Conservation (phyloP, 192 early-diverging fungal genomes). For the Coemansia furcata region DNA sequence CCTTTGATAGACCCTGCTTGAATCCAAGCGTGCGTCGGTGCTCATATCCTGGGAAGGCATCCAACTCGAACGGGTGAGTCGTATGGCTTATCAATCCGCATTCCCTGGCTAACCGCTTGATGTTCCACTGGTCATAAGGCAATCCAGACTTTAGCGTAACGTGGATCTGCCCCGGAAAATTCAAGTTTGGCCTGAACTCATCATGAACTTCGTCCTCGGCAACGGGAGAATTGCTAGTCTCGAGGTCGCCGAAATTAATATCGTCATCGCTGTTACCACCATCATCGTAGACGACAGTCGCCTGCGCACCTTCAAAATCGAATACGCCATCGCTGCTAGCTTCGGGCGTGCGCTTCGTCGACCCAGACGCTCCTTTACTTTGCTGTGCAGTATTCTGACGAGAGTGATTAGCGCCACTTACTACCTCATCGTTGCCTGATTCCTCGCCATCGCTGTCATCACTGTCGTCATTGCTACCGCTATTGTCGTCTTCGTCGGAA, state of each 20-base stretch:
- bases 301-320: constrained; percentile 43
- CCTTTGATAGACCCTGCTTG: constrained; percentile 72
- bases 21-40: constrained; percentile 96
- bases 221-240: not conserved
- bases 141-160: constrained; percentile 80
- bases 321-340: constrained; percentile 7
- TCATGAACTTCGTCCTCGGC: constrained; percentile 8
- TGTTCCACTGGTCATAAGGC: constrained; percentile 89
- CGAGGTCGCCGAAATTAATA: not conserved
- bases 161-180: constrained; percentile 64
- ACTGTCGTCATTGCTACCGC: not conserved
- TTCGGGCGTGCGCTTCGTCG: constrained; percentile 5
- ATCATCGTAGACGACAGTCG: constrained; percentile 19
- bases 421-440: not conserved
- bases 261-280: constrained; percentile 3
- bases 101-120: constrained; percentile 74
- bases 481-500: constrained; percentile 2
- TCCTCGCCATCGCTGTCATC: constrained; percentile 7
- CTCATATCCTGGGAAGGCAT: constrained; percentile 78
- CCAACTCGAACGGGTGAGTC: constrained; percentile 63
- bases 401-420: not conserved
- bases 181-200: constrained; percentile 9
- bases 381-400: not conserved
- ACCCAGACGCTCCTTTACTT: not conserved
- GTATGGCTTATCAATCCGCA: constrained; percentile 57